These are phyloP conservation scores for Ophiostoma montium DNA, from an alignment of 2,329 filamentous ascomycete genomes.

Conservation along the genomic window DNA sequence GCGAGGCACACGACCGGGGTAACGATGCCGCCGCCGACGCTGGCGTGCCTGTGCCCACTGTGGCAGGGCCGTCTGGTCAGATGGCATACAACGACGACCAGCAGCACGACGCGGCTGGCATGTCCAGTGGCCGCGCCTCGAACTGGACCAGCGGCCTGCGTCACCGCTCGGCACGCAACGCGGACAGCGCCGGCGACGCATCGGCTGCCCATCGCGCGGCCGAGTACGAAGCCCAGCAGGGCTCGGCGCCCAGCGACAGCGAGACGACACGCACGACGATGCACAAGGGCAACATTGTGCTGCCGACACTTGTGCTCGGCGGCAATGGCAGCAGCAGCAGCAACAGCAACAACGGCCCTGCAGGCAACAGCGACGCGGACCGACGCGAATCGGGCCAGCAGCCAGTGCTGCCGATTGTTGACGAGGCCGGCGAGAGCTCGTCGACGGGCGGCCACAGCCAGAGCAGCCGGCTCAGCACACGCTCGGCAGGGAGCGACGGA, in stretches of 20 bases:
- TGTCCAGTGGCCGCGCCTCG: constrained; percentile 18
- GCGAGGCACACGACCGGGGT: constrained; percentile 42
- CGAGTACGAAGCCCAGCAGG: constrained; percentile 22
- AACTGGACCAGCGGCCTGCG: constrained; percentile 14
- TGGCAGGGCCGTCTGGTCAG: not conserved
- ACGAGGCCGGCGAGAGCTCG: constrained; percentile 70
- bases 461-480: constrained; percentile 25
- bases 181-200: constrained; percentile 9
- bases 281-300: not conserved
- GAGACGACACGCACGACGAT: constrained; percentile 2
- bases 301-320: not conserved
- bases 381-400: constrained; percentile 39
- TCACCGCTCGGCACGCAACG: constrained; percentile 19
- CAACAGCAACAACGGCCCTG: not conserved
- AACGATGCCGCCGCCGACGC: constrained; percentile 19
- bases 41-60: not conserved
- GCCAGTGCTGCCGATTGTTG: constrained; percentile 62
- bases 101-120: not conserved
- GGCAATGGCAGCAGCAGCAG: not conserved
- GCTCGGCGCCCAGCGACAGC: not conserved
- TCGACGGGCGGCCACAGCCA: constrained; percentile 49
- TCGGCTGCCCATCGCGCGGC: constrained; percentile 28
- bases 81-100: not conserved
- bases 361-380: constrained; percentile 17
- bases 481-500: constrained; percentile 15